phyloP scores from a whole-genome alignment of 179 eudicot species.

The Beta lomatogona region DNA sequence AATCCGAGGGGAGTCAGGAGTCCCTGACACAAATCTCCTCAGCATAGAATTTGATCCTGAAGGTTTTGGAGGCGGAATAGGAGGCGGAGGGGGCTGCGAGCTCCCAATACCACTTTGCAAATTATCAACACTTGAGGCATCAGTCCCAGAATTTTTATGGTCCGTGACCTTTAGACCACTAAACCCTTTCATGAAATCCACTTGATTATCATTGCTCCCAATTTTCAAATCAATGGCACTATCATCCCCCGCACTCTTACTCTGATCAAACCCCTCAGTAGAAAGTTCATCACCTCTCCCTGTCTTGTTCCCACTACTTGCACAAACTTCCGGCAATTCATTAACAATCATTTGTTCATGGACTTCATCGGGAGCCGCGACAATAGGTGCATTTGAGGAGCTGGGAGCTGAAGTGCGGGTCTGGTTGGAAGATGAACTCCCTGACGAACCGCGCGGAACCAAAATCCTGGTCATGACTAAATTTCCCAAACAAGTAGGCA shows the following conservation, averaged over 20 bases:
- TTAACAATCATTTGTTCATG: slow-evolving; percentile 48
- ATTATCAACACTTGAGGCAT: slow-evolving; percentile 33
- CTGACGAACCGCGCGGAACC: slow-evolving; percentile 89
- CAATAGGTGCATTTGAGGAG: slow-evolving; percentile 32
- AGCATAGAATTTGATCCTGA: slow-evolving; percentile 45
- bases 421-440: slow-evolving; percentile 60
- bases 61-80: slow-evolving; percentile 89
- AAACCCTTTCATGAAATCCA: slow-evolving; percentile 37
- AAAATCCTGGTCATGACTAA: slow-evolving; percentile 75
- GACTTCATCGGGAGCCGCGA: slow-evolving; percentile 54
- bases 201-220: slow-evolving; percentile 38
- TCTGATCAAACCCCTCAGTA: slow-evolving; percentile 32
- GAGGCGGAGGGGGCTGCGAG: slow-evolving; percentile 95
- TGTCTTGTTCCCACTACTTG: slow-evolving; percentile 34
- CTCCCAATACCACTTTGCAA: slow-evolving; percentile 37
- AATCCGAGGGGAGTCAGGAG: slow-evolving; percentile 58
- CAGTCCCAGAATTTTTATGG: slow-evolving; percentile 36
- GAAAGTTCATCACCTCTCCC: slow-evolving; percentile 41
- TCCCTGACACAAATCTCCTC: slow-evolving; percentile 47
- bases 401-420: slow-evolving; percentile 46
- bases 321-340: slow-evolving; percentile 41
- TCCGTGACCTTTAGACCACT: slow-evolving; percentile 42
- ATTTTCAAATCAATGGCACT: slow-evolving; percentile 37
- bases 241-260: slow-evolving; percentile 33
- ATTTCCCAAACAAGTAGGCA: background rate